These are phyloP conservation scores for Pythium brachiatum DNA, from an alignment of 352 stramenopile genomes.

Conservation along the genomic window DNA sequence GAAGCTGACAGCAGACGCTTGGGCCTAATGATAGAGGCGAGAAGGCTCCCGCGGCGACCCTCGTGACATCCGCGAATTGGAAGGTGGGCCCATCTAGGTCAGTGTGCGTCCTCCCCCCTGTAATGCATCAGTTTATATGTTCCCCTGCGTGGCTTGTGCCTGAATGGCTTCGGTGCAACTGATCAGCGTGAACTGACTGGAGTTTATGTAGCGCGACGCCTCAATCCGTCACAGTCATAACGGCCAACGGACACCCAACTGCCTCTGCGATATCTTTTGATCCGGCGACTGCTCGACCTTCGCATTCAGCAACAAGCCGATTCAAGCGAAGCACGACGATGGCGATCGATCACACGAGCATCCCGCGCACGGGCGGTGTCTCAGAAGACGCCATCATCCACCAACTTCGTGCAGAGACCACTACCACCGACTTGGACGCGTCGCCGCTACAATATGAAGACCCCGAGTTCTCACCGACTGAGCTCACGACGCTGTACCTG, in stretches of 20 bases:
- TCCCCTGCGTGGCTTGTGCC: background rate
- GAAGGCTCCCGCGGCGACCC: background rate
- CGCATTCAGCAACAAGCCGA: background rate
- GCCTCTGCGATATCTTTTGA: background rate
- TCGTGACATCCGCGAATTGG: too few species aligned
- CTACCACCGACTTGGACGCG: background rate
- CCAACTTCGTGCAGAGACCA: slow-evolving; percentile 19
- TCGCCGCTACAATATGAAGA: slow-evolving; percentile 46
- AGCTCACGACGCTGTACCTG: slow-evolving; percentile 53
- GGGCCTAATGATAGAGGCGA: background rate
- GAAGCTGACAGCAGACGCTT: background rate
- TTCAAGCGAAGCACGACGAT: background rate
- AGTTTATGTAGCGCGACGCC: background rate
- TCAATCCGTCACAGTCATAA: background rate
- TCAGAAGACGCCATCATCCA: slow-evolving; percentile 50
- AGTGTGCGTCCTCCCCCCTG: background rate
- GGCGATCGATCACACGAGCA: slow-evolving; percentile 11
- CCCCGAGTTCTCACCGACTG: slow-evolving; percentile 41
- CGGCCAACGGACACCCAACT: background rate
- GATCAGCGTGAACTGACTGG: background rate
- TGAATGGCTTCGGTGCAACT: background rate
- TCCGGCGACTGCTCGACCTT: background rate
- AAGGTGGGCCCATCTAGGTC: background rate
- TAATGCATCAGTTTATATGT: background rate
- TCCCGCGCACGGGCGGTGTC: slow-evolving; percentile 21